Evolutionary conservation across 768 basidiomycete genomes (phyloP).

Genomic region (Naganishia onofrii): DNA sequence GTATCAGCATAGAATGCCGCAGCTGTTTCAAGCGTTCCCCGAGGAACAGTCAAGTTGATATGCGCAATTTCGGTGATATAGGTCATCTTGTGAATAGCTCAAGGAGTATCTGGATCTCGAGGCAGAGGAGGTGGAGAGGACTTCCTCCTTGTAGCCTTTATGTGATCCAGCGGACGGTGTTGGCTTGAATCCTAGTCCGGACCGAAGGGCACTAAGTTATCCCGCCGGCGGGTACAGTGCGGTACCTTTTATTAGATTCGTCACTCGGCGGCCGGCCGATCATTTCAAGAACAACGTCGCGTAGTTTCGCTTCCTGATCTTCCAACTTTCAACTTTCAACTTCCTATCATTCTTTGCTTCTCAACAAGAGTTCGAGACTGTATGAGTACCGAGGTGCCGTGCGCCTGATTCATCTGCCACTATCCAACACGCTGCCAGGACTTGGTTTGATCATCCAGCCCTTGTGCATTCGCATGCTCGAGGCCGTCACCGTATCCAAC

Average conservation of each 20-base stretch:
- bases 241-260: neutral
- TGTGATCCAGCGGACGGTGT: neutral
- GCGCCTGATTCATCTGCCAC: too few species aligned
- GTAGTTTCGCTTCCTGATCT: neutral
- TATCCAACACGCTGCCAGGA: too few species aligned
- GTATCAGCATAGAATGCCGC: slow-evolving; percentile 46
- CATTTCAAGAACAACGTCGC: neutral
- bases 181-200: neutral
- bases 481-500: neutral
- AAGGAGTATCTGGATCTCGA: too few species aligned
- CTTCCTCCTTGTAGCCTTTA: neutral
- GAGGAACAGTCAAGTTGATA: slow-evolving; percentile 45
- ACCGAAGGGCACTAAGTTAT: neutral
- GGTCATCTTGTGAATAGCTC: neutral
- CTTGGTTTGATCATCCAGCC: too few species aligned
- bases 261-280: neutral
- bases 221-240: too few species aligned
- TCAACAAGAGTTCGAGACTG: neutral
- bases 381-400: too few species aligned
- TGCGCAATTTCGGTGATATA: slow-evolving; percentile 35
- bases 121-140: too few species aligned
- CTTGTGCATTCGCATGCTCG: neutral
- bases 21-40: slow-evolving; percentile 44
- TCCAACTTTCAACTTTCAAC: neutral
- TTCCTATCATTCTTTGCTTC: neutral